Base-by-base conservation (phyloP, 2,329 filamentous ascomycete genomes). In the Tolypocladium capitatum region DNA sequence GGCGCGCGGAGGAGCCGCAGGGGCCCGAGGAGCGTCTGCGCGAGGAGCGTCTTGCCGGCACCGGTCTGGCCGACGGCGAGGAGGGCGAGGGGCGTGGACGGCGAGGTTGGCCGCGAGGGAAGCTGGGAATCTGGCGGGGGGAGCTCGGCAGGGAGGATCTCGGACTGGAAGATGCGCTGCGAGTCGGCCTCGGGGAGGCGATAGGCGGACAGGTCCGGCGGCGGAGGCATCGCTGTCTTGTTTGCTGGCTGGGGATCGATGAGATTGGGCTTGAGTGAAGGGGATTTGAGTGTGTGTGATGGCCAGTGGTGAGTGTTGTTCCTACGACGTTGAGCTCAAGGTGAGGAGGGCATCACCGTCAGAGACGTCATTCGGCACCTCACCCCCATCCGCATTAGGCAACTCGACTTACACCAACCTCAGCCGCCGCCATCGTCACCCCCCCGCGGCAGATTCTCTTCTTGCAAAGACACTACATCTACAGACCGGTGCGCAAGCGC, bases 31-130 rank as follows among this genome's bases (percentile, higher is more conserved):
- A 73, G 57, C 32, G 57, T 53, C 2, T 68, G 69, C 11, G 69
- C 66, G 1, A 68, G 62, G 47, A 64, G 64, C 16, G 70, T 72
- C 50, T 74, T 74, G 46, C 71, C 71, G 14, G 71, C 68, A 55
- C 71, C 71, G 5, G 71, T 73, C 53, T 73, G 71, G 51, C 71
- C 71, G 27, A 72, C 63, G 14, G 71, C 58, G 20, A 74, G 60
- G 42, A 73, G 56, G 32, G 66, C 70, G 14, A 70, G 58, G 34
- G 68, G 67, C 10, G 38, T 32, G 14, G 40, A 27, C 4, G 46
- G 1, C 13, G 49, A 36, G 16, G 38, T 14, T 33, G 44, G 43
- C 42, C 13, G 52, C 16, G 35, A 46, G 40, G n/a, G 45, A 43
- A 43, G 49, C 45, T 21, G 54, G 40, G 6, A 8, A 7, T n/a